Conservation (phyloP, 2,329 filamentous ascomycete genomes). For the Microdochium paspali region DNA sequence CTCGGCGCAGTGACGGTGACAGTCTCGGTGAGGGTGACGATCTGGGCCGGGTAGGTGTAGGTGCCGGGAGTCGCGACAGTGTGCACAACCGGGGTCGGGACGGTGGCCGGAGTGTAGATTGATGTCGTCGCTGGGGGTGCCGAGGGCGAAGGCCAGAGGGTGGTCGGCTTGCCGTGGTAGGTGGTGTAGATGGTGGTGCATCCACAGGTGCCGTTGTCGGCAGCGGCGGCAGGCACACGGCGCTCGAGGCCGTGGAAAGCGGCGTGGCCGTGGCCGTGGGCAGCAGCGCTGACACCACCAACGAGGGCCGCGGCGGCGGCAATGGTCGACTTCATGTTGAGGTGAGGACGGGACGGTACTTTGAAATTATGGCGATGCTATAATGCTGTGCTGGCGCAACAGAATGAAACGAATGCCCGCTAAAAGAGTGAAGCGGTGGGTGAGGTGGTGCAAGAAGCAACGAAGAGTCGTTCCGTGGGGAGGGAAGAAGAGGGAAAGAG, state of each 20-base stretch:
- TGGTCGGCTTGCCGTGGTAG: constrained; percentile 55
- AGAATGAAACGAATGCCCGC: constrained; percentile 64
- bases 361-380: not conserved
- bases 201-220: constrained; percentile 39
- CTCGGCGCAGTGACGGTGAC: constrained; percentile 56
- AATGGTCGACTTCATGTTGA: constrained; percentile 67
- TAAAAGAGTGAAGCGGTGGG: constrained; percentile 80
- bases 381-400: not conserved
- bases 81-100: constrained; percentile 43
- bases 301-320: constrained; percentile 53
- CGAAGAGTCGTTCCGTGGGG: constrained; percentile 34
- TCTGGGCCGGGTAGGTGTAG: constrained; percentile 69
- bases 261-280: constrained; percentile 51
- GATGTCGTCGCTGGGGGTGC: constrained; percentile 8
- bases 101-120: constrained; percentile 31
- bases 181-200: constrained; percentile 71
- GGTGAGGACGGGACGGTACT: no score
- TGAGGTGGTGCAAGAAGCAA: constrained; percentile 33
- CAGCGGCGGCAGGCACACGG: constrained; percentile 7
- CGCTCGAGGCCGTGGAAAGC: constrained; percentile 37
- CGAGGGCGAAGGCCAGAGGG: constrained; percentile 32
- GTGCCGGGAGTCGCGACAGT: constrained; percentile 57
- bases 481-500: constrained; percentile 26
- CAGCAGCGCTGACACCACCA: constrained; percentile 43
- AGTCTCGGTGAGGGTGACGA: constrained; percentile 55